Conservation (phyloP, 352 stramenopile species). For the Chrysophaeum taylorii region DNA sequence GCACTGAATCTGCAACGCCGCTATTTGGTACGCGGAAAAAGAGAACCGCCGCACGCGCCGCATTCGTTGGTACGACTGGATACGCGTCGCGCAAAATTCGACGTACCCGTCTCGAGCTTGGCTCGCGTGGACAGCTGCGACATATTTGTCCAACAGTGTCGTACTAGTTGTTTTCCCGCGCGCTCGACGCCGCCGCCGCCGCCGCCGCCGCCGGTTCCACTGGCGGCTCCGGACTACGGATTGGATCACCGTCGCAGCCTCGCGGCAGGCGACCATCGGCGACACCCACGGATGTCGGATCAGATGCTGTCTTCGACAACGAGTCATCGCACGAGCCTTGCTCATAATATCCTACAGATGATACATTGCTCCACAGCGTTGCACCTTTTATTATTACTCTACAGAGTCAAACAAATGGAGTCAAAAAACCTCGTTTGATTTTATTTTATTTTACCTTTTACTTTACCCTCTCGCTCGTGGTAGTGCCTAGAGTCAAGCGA, state of each 20-base stretch:
- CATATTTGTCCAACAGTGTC: neutral
- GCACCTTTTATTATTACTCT: too few species aligned
- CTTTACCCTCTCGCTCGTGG: too few species aligned
- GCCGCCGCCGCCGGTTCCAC: neutral
- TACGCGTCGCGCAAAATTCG: neutral
- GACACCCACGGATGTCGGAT: neutral
- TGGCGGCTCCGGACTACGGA: neutral
- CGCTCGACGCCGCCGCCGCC: neutral
- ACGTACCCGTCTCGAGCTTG: neutral
- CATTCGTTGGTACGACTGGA: neutral
- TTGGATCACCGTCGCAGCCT: neutral
- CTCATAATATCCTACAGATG: too few species aligned
- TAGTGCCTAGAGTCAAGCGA: too few species aligned
- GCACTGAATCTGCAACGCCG: conserved; percentile 64
- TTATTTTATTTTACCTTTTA: too few species aligned
- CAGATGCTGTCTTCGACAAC: too few species aligned
- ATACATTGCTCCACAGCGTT: too few species aligned
- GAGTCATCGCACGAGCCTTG: too few species aligned
- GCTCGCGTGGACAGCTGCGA: neutral
- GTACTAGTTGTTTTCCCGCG: neutral
- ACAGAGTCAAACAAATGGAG: too few species aligned
- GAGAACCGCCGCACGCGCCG: neutral
- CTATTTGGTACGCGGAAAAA: conserved; percentile 65
- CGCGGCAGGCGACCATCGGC: neutral
- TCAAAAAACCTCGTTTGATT: too few species aligned